phyloP scores from a whole-genome alignment of 202 grass and related monocot genomes.

The Brachypodium distachyon region DNA sequence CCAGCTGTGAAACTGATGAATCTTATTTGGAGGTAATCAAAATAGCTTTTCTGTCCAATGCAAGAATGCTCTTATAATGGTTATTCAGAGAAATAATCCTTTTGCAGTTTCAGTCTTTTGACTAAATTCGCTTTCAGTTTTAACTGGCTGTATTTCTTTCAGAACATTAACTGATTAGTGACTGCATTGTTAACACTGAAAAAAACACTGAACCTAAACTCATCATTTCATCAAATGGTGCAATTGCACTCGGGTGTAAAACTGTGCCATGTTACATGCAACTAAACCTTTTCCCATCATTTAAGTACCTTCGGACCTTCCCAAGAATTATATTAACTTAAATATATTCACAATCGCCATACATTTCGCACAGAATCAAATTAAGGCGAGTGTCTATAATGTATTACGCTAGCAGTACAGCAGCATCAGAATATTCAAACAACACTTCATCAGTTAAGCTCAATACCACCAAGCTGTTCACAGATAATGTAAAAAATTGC shows the following conservation, averaged over 20 bases:
- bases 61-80: background rate
- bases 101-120: background rate
- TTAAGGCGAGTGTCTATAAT: background rate
- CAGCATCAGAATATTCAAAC: background rate
- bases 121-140: background rate
- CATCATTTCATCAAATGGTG: background rate
- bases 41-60: background rate
- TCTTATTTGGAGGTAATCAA: background rate
- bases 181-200: background rate
- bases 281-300: background rate
- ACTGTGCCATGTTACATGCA: background rate
- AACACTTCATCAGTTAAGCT: background rate
- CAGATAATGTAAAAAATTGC: background rate
- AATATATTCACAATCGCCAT: background rate
- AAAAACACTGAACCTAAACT: background rate
- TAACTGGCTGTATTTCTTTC: background rate
- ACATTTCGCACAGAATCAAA: background rate
- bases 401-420: background rate
- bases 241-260: background rate
- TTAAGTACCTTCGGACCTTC: background rate
- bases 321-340: background rate
- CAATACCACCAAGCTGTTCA: background rate
- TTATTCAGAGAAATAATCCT: background rate
- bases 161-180: background rate
- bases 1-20: background rate